Conservation (phyloP, 306 rosid genomes). For the Quercus dentata region DNA sequence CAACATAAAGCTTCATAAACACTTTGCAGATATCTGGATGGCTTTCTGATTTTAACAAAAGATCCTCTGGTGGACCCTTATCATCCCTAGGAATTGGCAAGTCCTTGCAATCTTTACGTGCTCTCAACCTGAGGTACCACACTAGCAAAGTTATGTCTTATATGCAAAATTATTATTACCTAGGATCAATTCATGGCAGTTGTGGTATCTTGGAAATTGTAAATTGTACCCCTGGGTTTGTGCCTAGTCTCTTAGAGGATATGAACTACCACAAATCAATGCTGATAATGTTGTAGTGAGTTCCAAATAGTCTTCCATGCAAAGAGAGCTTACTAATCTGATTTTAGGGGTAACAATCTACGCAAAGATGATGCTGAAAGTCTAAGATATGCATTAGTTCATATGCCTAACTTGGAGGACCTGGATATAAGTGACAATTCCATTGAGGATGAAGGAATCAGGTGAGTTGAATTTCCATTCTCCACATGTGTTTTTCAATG, state of each 20-base stretch:
- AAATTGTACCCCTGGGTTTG: not conserved
- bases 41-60: slow-evolving; percentile 59
- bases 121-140: slow-evolving; percentile 75
- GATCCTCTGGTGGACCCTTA: slow-evolving; percentile 27
- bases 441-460: slow-evolving; percentile 75
- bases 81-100: slow-evolving; percentile 36
- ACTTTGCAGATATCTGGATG: slow-evolving; percentile 77
- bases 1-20: slow-evolving; percentile 22
- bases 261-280: slow-evolving; percentile 12
- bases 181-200: slow-evolving; percentile 3
- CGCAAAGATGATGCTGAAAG: slow-evolving; percentile 50
- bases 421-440: slow-evolving; percentile 89
- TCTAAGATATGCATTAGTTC: slow-evolving; percentile 61
- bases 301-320: slow-evolving; percentile 7
- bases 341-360: slow-evolving; percentile 68
- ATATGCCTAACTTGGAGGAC: slow-evolving; percentile 72
- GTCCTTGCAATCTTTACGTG: slow-evolving; percentile 69
- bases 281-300: not conserved
- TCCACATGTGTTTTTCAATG: slow-evolving; percentile 17
- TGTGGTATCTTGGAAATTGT: not conserved
- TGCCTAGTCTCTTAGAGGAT: not conserved
- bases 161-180: slow-evolving; percentile 10
- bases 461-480: slow-evolving; percentile 44
- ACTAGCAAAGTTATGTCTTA: slow-evolving; percentile 13
- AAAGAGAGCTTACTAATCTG: slow-evolving; percentile 21